Evolutionary conservation across 2,329 filamentous ascomycete species (phyloP).

Genomic region (Botrytis fragariae): DNA sequence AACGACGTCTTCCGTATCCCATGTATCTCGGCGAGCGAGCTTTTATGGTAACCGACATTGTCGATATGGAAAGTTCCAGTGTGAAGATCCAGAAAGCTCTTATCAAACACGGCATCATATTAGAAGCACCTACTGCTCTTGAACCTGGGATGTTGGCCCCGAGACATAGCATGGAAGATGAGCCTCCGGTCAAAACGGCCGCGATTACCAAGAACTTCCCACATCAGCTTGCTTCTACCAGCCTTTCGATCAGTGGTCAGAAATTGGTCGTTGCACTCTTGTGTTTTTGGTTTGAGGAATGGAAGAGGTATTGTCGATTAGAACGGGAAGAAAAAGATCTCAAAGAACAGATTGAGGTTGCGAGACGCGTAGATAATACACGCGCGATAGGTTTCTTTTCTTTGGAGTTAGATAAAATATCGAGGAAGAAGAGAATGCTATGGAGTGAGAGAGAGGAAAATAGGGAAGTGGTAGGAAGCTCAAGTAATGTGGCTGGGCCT

Average conservation of each 20-base stretch:
- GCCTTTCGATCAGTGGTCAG: slow-evolving; percentile 31
- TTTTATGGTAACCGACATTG: slow-evolving; percentile 26
- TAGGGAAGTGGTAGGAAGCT: slow-evolving; percentile 9
- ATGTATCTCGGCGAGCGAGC: slow-evolving; percentile 23
- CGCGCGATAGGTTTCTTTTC: background rate
- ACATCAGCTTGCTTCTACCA: slow-evolving; percentile 26
- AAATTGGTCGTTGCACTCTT: slow-evolving; percentile 35
- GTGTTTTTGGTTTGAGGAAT: slow-evolving; percentile 37
- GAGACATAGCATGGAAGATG: background rate
- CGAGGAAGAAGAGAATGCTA: slow-evolving; percentile 19
- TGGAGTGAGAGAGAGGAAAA: slow-evolving; percentile 22
- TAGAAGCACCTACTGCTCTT: slow-evolving; percentile 14
- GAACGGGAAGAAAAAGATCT: slow-evolving; percentile 25
- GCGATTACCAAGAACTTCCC: slow-evolving; percentile 30
- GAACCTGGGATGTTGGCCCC: slow-evolving; percentile 17
- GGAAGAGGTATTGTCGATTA: slow-evolving; percentile 30
- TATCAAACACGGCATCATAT: slow-evolving; percentile 23
- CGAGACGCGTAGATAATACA: slow-evolving; percentile 1
- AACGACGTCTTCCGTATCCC: slow-evolving; percentile 23
- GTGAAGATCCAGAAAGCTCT: slow-evolving; percentile 26
- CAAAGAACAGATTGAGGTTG: slow-evolving; percentile 23
- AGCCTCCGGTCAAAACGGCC: slow-evolving; percentile 25
- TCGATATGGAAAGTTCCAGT: slow-evolving; percentile 14
- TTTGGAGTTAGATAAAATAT: slow-evolving; percentile 2
- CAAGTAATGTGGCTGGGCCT: background rate